Evolutionary conservation across 768 basidiomycete genomes (phyloP).

Genomic region (Russula foetens): DNA sequence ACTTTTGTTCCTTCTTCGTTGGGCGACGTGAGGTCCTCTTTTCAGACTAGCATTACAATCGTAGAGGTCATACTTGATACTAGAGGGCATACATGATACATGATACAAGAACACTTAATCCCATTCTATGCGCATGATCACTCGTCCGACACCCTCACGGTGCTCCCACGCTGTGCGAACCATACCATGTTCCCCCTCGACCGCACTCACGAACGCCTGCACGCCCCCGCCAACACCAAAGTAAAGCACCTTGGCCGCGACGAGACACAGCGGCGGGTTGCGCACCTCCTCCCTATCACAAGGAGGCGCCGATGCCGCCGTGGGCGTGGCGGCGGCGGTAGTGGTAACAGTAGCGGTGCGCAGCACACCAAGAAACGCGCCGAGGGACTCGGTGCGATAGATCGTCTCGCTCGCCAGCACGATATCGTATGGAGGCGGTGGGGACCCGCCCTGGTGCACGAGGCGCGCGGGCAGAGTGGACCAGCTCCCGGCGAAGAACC

Average conservation of each 20-base stretch:
- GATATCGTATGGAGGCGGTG: conserved; percentile 45
- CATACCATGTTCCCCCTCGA: conserved; percentile 31
- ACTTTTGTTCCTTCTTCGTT: not conserved
- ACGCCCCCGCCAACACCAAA: conserved; percentile 94
- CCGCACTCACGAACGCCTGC: conserved; percentile 55
- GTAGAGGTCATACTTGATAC: not conserved
- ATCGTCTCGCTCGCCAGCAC: conserved; percentile 92
- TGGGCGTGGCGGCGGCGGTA: not conserved
- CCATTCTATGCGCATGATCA: conserved; percentile 61
- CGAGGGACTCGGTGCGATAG: conserved; percentile 61
- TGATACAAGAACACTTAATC: not conserved
- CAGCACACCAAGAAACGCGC: conserved; percentile 49
- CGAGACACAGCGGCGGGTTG: conserved; percentile 45
- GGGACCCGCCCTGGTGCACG: conserved; percentile 19
- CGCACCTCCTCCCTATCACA: not conserved
- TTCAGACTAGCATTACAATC: not conserved
- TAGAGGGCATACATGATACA: not conserved
- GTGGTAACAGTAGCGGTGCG: no score
- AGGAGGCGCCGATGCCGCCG: no score
- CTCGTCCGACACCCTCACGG: conserved; percentile 62
- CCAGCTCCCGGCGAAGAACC: conserved; percentile 86
- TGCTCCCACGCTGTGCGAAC: conserved; percentile 60
- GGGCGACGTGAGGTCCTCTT: not conserved
- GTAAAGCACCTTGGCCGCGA: conserved; percentile 88
- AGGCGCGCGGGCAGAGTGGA: conserved; percentile 30